Conservation (phyloP, 768 basidiomycete species). For the Cystobasidium onofrii region DNA sequence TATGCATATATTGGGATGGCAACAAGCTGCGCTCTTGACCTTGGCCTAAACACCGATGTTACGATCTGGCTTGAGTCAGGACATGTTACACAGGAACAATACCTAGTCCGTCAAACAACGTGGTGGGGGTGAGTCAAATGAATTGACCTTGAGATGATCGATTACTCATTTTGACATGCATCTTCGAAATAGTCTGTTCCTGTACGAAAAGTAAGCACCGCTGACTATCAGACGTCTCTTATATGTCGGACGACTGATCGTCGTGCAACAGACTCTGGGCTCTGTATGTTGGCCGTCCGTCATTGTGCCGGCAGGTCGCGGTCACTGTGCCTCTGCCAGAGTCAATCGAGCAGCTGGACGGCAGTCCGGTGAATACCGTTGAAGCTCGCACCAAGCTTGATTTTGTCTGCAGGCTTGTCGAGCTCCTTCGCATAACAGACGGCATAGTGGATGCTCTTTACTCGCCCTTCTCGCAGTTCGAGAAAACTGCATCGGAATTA, state of each 20-base stretch:
- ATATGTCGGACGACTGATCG: neutral
- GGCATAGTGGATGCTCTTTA: neutral
- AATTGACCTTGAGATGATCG: neutral
- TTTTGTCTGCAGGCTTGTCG: neutral
- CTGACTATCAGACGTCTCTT: too few species aligned
- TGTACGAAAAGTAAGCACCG: conserved; percentile 3
- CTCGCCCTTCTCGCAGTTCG: neutral
- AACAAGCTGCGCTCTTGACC: neutral
- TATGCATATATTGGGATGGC: conserved; percentile 6
- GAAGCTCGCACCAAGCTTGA: neutral
- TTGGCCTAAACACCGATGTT: neutral
- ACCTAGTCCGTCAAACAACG: neutral
- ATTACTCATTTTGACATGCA: neutral
- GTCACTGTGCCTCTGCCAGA: neutral
- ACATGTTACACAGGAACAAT: neutral
- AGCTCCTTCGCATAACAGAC: neutral
- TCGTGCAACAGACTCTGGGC: neutral
- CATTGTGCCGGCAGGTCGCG: neutral
- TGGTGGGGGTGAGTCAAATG: conserved; percentile 7
- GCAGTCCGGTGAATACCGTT: neutral
- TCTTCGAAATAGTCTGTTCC: neutral
- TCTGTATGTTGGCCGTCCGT: neutral
- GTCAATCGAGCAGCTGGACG: neutral
- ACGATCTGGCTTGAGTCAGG: neutral
- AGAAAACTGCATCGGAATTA: neutral